Evolutionary conservation across 495 filamentous ascomycete genomes (phyloP), one percentile per base, ranked within the genome.

Genomic region (Aspergillus taichungensis): DNA sequence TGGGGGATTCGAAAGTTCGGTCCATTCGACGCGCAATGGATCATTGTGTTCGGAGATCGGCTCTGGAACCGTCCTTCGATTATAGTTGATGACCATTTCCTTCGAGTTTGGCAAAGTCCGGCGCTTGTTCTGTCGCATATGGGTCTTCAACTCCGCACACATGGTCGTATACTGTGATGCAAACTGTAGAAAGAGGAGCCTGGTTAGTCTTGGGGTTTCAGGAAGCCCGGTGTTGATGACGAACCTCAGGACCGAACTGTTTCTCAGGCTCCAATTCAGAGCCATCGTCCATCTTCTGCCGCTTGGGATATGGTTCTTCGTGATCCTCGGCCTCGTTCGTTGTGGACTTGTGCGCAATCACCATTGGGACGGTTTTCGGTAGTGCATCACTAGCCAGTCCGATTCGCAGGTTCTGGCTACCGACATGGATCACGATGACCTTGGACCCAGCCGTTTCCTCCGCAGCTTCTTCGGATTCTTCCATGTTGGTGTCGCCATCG

Each of bases 341-440:
- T 13, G 67, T 57, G 52, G 82, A 84, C 55, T 79, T 86, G 43
- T 83, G 78, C 8, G 90, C 92, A 54, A 96, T 85, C 0, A 85
- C 80, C 85, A 94, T 97, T 5, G 94, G 94, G 28, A 97, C 75
- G 2, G 86, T 91, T 65, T 90, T 95, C 0, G 92, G 92, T 30
- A 98, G 64, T 13, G 90, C 92, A 71, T 98, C 92, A 56, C 86
- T 96, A 5, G 91, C 87, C 38, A 96, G 74, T 0, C 92, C 92
- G 49, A 98, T 88, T 30, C 92, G 76, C 43, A 97, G 63, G 47
- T 97, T 97, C 67, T 98, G 92, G 57, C 89, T 95, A n/a, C 92
- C 92, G n/a, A 91, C 77, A 60, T 98, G 92, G 44, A 98, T 87
- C 30, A 97, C 84, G 57, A 98, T 90, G 43, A 95, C 83, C 61